Conservation (phyloP, 306 rosid species). For the Rubus idaeus region DNA sequence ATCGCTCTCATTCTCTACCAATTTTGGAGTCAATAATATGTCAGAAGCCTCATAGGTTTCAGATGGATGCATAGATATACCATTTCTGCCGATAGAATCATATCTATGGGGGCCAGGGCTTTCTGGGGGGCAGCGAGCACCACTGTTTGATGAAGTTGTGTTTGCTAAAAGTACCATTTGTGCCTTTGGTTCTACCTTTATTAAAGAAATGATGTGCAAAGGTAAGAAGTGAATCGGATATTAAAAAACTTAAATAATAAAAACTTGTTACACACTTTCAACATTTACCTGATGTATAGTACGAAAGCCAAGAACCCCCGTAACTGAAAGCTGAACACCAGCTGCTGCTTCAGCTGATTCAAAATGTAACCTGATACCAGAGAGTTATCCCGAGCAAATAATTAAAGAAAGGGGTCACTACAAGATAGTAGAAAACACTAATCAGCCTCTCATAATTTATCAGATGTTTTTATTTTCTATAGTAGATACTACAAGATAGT, state of each 20-base stretch:
- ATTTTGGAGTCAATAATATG: slow-evolving; percentile 63
- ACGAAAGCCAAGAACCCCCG: slow-evolving; percentile 94
- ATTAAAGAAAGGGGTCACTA: slow-evolving; percentile 20
- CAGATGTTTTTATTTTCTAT: background rate
- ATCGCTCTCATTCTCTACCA: slow-evolving; percentile 41
- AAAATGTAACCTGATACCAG: slow-evolving; percentile 62
- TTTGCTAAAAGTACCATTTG: slow-evolving; percentile 80
- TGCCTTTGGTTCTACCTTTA: slow-evolving; percentile 87
- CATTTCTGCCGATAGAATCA: slow-evolving; percentile 40
- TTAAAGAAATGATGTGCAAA: slow-evolving; percentile 24
- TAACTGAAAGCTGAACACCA: slow-evolving; percentile 87
- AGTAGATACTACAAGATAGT: background rate
- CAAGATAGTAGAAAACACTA: background rate
- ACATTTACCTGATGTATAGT: slow-evolving; percentile 76
- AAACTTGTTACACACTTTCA: slow-evolving; percentile 1
- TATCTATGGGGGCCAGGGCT: slow-evolving; percentile 32
- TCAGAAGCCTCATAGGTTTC: slow-evolving; percentile 56
- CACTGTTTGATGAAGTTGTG: slow-evolving; percentile 40
- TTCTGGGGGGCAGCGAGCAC: slow-evolving; percentile 25
- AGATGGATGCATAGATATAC: slow-evolving; percentile 22
- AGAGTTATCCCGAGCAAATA: slow-evolving; percentile 30
- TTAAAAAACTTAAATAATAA: slow-evolving; percentile 10
- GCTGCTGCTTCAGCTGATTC: slow-evolving; percentile 79
- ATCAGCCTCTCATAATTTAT: background rate
- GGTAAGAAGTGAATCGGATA: slow-evolving; percentile 16